These are phyloP conservation scores for Carex parvula DNA, from an alignment of 176 grass and related monocot genomes.

Conservation along the genomic window DNA sequence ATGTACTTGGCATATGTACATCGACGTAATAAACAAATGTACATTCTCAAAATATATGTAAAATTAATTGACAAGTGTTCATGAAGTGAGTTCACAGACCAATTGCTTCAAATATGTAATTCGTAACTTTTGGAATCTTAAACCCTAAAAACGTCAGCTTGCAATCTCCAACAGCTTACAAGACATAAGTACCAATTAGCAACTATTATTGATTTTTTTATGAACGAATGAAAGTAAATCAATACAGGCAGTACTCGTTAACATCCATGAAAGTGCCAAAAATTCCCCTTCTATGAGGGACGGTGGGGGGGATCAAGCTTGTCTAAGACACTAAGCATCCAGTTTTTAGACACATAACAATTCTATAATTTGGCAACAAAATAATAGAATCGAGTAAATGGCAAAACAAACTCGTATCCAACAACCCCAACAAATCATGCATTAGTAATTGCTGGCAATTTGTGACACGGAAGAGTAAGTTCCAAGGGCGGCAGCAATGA, in stretches of 20 bases:
- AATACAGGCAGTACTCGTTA: not conserved
- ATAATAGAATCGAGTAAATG: not conserved
- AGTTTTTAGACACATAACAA: not conserved
- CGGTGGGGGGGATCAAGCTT: not conserved
- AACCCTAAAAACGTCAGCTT: no score
- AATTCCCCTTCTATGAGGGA: not conserved
- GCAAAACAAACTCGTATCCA: not conserved
- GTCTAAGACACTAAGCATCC: not conserved
- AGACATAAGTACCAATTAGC: no score
- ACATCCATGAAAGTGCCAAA: not conserved
- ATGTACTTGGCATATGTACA: no score
- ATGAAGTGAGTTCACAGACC: no score
- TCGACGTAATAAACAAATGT: no score
- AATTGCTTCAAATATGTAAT: no score
- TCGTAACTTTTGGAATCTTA: no score
- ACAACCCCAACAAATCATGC: not conserved
- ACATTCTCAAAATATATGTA: no score
- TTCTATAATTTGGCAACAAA: conserved; percentile 1
- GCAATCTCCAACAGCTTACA: no score
- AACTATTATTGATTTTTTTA: not conserved
- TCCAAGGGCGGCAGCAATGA: conserved; percentile 39
- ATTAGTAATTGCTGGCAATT: conserved; percentile 45
- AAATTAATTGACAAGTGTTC: no score
- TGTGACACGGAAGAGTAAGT: conserved; percentile 60
- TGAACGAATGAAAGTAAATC: not conserved